These are phyloP conservation scores for Plasmopara muralis DNA, from an alignment of 352 stramenopile species.

Conservation along the genomic window DNA sequence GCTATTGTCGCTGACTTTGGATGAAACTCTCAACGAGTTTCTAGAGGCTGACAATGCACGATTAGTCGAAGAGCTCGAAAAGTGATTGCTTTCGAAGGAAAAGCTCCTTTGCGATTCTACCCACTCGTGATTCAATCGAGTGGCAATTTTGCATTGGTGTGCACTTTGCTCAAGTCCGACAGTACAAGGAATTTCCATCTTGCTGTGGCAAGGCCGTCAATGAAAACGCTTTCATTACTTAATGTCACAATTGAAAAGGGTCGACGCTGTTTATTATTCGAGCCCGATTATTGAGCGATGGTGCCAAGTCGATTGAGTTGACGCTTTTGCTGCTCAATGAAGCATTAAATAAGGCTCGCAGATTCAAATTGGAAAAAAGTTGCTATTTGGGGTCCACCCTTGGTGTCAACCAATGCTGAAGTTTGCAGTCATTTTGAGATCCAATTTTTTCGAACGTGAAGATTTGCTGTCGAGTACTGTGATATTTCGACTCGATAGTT, in stretches of 20 bases:
- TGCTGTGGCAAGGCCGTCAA: slow-evolving; percentile 34
- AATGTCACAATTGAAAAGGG: slow-evolving; percentile 59
- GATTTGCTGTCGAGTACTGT: slow-evolving; percentile 55
- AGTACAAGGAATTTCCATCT: slow-evolving; percentile 28
- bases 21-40: slow-evolving; percentile 33
- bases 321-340: slow-evolving; percentile 25
- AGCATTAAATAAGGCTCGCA: slow-evolving; percentile 33
- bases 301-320: slow-evolving; percentile 7
- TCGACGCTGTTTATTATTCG: slow-evolving; percentile 47
- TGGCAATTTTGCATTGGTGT: slow-evolving; percentile 61
- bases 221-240: slow-evolving; percentile 46
- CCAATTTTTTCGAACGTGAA: slow-evolving; percentile 26
- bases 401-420: slow-evolving; percentile 12
- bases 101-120: slow-evolving; percentile 40
- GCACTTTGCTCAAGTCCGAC: slow-evolving; percentile 35
- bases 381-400: slow-evolving; percentile 37
- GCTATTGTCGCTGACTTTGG: slow-evolving; percentile 22
- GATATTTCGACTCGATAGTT: slow-evolving; percentile 23
- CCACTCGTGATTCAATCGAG: slow-evolving; percentile 50
- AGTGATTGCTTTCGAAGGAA: slow-evolving; percentile 17
- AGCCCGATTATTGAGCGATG: slow-evolving; percentile 25
- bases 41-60: slow-evolving; percentile 35
- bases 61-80: slow-evolving; percentile 27
- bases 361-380: slow-evolving; percentile 35
- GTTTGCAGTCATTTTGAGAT: slow-evolving; percentile 28